Evolutionary conservation across 2,329 filamentous ascomycete genomes (phyloP).

Genomic region (Diaporthe nobilis): DNA sequence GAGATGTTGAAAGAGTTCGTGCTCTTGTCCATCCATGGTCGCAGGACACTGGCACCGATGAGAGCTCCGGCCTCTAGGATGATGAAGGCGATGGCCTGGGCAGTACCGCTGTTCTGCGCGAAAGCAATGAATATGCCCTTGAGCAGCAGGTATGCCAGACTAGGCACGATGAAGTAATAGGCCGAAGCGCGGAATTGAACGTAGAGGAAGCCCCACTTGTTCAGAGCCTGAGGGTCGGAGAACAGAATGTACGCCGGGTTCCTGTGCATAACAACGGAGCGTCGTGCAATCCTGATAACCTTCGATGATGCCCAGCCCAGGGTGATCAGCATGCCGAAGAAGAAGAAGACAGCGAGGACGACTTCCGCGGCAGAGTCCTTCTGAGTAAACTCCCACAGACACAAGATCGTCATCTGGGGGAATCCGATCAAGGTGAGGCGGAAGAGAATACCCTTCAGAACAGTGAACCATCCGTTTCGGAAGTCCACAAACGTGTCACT

Average conservation of each 20-base stretch:
- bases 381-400: constrained; percentile 92
- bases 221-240: constrained; percentile 92
- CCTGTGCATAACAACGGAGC: constrained; percentile 91
- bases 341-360: constrained; percentile 89
- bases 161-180: constrained; percentile 93
- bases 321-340: constrained; percentile 83
- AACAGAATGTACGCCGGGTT: constrained; percentile 98
- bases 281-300: constrained; percentile 89
- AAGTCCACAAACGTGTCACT: constrained; percentile 91
- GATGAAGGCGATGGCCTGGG: constrained; percentile 86
- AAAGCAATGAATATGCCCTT: constrained; percentile 93
- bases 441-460: constrained; percentile 94
- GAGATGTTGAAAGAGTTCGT: constrained; percentile 97
- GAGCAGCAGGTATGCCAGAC: constrained; percentile 83
- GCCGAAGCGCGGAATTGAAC: constrained; percentile 96
- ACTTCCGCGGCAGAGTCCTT: constrained; percentile 89
- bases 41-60: constrained; percentile 82
- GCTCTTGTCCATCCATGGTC: constrained; percentile 99
- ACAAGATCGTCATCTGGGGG: constrained; percentile 90
- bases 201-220: constrained; percentile 99
- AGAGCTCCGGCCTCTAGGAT: constrained; percentile 86
- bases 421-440: constrained; percentile 91
- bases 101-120: constrained; percentile 77
- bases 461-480: constrained; percentile 92
- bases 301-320: constrained; percentile 91